These are phyloP conservation scores for Zygosaccharomyces sapae DNA, from an alignment of 1,139 yeast species.

Conservation along the genomic window DNA sequence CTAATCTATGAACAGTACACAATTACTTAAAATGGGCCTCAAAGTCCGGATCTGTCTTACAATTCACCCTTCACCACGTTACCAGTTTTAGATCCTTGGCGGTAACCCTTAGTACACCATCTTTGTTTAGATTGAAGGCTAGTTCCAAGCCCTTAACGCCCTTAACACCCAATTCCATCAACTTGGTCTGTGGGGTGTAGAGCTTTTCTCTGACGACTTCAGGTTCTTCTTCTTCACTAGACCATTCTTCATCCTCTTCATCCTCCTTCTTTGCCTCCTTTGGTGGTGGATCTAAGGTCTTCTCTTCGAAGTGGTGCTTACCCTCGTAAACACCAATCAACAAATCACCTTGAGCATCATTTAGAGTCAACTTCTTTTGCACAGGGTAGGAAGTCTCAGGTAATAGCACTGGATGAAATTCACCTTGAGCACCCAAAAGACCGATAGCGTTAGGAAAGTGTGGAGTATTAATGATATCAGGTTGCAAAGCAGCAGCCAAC, in stretches of 20 bases:
- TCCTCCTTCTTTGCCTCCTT: conserved; percentile 44
- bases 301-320: conserved; percentile 71
- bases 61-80: conserved; percentile 35
- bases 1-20: neutral
- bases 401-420: conserved; percentile 68
- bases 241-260: conserved; percentile 54
- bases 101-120: conserved; percentile 74
- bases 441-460: conserved; percentile 85
- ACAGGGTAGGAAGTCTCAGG: conserved; percentile 91
- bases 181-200: conserved; percentile 66
- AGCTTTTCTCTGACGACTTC: conserved; percentile 70
- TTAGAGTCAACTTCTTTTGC: conserved; percentile 66
- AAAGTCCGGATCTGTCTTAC: conserved; percentile 13
- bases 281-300: conserved; percentile 64
- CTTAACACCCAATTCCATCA: conserved; percentile 75
- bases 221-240: conserved; percentile 63
- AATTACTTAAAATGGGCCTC: neutral
- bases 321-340: conserved; percentile 80
- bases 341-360: conserved; percentile 61
- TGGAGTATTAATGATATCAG: conserved; percentile 83
- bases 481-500: conserved; percentile 76
- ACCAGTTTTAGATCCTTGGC: conserved; percentile 80
- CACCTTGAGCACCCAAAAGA: conserved; percentile 66
- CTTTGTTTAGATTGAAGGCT: conserved; percentile 76
- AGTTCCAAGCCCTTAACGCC: conserved; percentile 79